Conservation (phyloP, 306 rosid species). For the Sechiopsis laciniata region DNA sequence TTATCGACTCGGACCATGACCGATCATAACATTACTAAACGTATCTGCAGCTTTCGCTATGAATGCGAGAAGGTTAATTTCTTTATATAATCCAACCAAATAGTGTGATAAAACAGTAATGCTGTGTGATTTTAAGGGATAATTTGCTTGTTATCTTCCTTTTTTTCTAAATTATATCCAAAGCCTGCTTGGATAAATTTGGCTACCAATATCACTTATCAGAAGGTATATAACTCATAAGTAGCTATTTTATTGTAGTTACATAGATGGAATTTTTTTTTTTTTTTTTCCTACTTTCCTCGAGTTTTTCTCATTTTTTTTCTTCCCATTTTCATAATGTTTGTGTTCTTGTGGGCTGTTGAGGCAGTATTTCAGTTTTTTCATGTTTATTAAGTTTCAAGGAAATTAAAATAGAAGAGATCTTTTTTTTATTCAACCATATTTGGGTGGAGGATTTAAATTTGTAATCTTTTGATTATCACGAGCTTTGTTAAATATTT, state of each 20-base stretch:
- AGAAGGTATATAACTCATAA: conserved; percentile 16
- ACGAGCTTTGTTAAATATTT: no score
- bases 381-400: neutral
- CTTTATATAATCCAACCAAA: conserved; percentile 9
- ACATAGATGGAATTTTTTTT: neutral
- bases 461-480: no score
- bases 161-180: conserved; percentile 1
- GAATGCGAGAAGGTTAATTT: neutral
- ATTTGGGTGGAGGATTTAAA: no score
- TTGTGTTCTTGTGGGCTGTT: neutral
- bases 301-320: neutral
- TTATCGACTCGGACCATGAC: conserved; percentile 79
- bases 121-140: conserved; percentile 11
- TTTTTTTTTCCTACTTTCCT: neutral
- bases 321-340: neutral
- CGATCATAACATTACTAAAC: neutral
- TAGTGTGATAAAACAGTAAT: conserved; percentile 17
- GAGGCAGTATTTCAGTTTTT: neutral
- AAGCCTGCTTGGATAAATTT: neutral
- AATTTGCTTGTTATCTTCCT: neutral
- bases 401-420: neutral
- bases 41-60: neutral
- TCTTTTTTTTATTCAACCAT: no score
- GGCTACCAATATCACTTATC: neutral
- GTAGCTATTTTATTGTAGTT: conserved; percentile 2